Base-by-base conservation (phyloP, 805 yeast species). In the Saccharomyces kudriavzevii region DNA sequence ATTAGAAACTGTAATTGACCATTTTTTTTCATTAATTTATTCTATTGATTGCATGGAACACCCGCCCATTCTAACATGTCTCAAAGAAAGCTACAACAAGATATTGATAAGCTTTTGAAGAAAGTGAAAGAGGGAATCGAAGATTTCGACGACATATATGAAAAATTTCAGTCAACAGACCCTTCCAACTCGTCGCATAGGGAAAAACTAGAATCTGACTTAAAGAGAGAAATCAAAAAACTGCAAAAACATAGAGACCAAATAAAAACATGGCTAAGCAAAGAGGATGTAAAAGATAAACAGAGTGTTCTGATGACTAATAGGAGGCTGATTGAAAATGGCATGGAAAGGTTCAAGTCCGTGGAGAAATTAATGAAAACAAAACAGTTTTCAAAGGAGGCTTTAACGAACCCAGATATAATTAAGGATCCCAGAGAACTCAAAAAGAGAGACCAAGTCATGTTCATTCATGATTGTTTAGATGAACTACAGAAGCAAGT, bases 321-420 rank as follows among this genome's bases (percentile, higher is more conserved):
- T 64, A 76, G 94, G 57, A 75, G 78, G 61, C 66, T 81, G 50
- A 87, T 87, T 59, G 85, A 81, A 63, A 74, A 74, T 58, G 94
- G 94, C 56, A 92, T 92, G 99, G 99, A 92, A 70, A 81, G 90
- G 62, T 94, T 92, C 73, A 94, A 94, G 69, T 92, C 89, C 53
- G 89, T 92, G 61, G 99, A 92, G 71, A 89, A 90, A 72, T 82
- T 85, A 58, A 85, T 89, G 81, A 92, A 92, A 73, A 89, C 95
- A 40, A 92, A 92, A 70, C 97, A 96, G 51, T 92, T 88, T 68
- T 84, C 94, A 30, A 89, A 89, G 65, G 98, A 94, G 70, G 97
- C 97, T 0, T 76, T 92, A 58, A 89, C 87, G 50, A 81, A 82
- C 66, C 82, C 84, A 56, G 78, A 77, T 54, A 74, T 80, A 56